Percentiles rank a stretch among this genome's conserved stretches.
Evolutionary conservation across 768 basidiomycete species (phyloP).

Genomic region (Fomitopsis pulvina): DNA sequence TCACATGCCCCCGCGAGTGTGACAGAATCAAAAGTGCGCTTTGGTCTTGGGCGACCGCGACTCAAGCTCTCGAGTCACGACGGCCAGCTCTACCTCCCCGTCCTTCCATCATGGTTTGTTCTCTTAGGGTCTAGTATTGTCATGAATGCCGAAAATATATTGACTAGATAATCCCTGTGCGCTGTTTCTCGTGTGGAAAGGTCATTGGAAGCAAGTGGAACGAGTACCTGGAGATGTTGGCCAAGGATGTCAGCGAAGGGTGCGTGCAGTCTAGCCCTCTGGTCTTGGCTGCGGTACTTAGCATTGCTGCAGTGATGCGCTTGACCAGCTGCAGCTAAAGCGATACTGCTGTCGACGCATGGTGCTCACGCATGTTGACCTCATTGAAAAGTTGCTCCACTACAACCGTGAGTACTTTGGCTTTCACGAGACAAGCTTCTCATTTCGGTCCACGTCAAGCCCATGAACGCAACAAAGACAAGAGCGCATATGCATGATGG

Average conservation of each 20-base stretch:
- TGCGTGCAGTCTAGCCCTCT: constrained; percentile 30
- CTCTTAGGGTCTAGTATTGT: not conserved
- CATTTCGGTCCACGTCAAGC: not conserved
- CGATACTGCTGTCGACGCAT: constrained; percentile 95
- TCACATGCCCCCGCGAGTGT: not conserved
- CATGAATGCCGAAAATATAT: not conserved
- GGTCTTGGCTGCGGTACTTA: not conserved
- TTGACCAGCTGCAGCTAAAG: constrained; percentile 85
- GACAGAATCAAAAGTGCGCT: not conserved
- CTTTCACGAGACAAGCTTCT: not conserved
- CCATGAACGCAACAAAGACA: constrained; percentile 3
- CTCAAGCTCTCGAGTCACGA: too few species aligned
- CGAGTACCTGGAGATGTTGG: constrained; percentile 74
- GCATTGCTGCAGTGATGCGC: constrained; percentile 58
- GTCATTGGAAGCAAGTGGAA: constrained; percentile 97
- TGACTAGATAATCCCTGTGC: constrained; percentile 85
- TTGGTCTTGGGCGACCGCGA: too few species aligned
- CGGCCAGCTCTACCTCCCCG: not conserved
- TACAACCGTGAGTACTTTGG: constrained; percentile 75
- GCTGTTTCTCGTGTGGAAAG: constrained; percentile 96
- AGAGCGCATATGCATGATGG: not conserved
- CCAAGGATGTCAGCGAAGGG: constrained; percentile 85
- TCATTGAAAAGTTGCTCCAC: constrained; percentile 94
- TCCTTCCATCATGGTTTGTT: constrained; percentile 4
- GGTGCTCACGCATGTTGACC: constrained; percentile 95